Percentiles rank a stretch among this genome's conserved stretches.
Conservation (phyloP, 371 early-diverging fungal genomes). For the Mortierella sp. region DNA sequence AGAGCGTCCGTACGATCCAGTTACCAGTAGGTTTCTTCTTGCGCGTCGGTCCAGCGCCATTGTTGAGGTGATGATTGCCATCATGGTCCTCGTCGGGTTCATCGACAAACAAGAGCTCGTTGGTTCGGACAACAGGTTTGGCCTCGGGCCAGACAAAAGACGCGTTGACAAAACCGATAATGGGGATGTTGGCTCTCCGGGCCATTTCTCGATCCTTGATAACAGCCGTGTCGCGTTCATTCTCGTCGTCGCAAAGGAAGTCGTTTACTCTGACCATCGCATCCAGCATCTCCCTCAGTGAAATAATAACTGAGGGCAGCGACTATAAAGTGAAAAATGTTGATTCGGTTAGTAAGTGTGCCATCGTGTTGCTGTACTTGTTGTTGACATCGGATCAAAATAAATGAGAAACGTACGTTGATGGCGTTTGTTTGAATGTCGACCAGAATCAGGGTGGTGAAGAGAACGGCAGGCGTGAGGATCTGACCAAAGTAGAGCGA, state of each 20-base stretch:
- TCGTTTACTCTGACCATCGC: conserved; percentile 47
- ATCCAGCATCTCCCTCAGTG: conserved; percentile 42
- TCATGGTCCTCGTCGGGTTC: conserved; percentile 37
- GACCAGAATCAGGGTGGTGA: conserved; percentile 43
- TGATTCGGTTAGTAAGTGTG: background rate
- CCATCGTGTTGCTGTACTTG: background rate
- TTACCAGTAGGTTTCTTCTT: conserved; percentile 19
- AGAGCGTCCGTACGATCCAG: conserved; percentile 51
- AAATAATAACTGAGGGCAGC: conserved; percentile 30
- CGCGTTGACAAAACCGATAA: conserved; percentile 55
- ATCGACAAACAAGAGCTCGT: conserved; percentile 34
- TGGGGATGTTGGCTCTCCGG: conserved; percentile 49
- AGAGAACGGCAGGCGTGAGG: conserved; percentile 43
- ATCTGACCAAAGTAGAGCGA: conserved; percentile 31
- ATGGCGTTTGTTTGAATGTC: conserved; percentile 49
- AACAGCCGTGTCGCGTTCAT: conserved; percentile 51
- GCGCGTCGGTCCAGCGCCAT: background rate
- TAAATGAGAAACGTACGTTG: conserved; percentile 26
- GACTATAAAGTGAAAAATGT: conserved; percentile 17
- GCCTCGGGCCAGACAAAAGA: conserved; percentile 51
- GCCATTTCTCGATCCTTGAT: conserved; percentile 54
- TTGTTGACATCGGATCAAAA: background rate
- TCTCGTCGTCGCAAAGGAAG: conserved; percentile 49
- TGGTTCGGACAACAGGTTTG: conserved; percentile 11
- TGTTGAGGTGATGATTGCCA: background rate